A percentile compares a stretch with the other conserved stretches of the same genome.
These are phyloP conservation scores for Blastocystis sp. DNA, from an alignment of 352 stramenopile species.

Conservation along the genomic window DNA sequence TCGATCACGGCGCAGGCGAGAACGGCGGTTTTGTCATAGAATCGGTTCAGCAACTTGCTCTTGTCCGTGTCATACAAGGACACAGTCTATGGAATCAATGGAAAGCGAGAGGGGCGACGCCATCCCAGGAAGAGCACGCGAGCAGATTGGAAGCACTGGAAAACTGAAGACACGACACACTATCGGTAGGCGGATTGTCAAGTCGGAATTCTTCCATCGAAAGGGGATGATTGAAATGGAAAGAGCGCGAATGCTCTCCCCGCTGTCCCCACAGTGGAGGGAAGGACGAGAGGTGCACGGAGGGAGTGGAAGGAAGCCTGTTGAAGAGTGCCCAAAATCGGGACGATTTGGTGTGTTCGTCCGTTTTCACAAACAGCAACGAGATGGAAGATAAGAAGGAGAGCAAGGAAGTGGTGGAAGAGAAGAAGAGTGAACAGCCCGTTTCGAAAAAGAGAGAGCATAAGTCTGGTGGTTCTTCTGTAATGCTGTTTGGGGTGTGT, in stretches of 20 bases:
- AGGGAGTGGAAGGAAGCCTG: background rate
- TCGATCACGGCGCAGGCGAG: conserved; percentile 81
- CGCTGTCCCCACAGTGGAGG: background rate
- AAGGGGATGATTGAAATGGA: background rate
- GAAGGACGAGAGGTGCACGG: background rate
- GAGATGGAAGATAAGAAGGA: conserved; percentile 35
- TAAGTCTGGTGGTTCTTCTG: conserved; percentile 1
- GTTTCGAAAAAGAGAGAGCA: conserved; percentile 40
- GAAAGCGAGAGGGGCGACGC: conserved; percentile 16
- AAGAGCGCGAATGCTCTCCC: background rate
- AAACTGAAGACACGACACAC: conserved; percentile 84
- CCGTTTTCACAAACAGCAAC: background rate
- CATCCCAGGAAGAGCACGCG: conserved; percentile 84
- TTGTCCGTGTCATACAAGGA: conserved; percentile 72
- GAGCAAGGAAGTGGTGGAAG: background rate
- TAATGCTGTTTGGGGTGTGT: background rate
- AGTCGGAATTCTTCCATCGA: conserved; percentile 59
- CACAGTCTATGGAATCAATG: conserved; percentile 67
- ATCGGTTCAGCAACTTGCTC: conserved; percentile 69
- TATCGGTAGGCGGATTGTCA: conserved; percentile 81
- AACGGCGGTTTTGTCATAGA: conserved; percentile 77
- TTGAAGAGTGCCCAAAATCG: background rate
- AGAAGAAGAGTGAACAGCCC: background rate
- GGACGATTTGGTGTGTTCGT: background rate
- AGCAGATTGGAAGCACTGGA: conserved; percentile 79